Evolutionary conservation across 1,284 basidiomycete species (phyloP).

Genomic region (Hortiboletus rubellus): DNA sequence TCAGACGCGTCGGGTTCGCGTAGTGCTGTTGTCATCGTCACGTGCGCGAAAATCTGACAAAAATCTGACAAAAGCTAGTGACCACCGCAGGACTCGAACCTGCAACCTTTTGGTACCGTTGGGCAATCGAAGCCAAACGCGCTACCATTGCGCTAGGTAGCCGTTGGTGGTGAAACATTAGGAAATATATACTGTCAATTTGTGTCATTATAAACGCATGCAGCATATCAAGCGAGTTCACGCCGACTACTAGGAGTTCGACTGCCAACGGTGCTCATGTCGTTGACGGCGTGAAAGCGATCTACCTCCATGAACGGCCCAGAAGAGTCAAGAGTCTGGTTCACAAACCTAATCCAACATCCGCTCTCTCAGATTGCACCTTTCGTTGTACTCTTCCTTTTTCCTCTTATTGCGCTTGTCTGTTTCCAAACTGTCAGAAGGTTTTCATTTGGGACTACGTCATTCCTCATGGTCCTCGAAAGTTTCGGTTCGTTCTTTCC

Average conservation of each 20-base stretch:
- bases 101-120: constrained; percentile 76
- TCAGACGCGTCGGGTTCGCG: constrained; percentile 15
- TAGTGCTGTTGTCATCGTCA: constrained; percentile 7
- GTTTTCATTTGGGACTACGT: constrained; percentile 25
- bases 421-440: constrained; percentile 36
- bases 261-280: constrained; percentile 30
- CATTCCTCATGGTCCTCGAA: constrained; percentile 57
- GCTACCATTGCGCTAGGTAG: constrained; percentile 60
- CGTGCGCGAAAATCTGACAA: constrained; percentile 4
- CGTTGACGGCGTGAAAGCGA: constrained; percentile 30
- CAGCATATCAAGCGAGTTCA: constrained; percentile 77
- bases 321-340: constrained; percentile 34
- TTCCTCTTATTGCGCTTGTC: constrained; percentile 52
- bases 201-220: constrained; percentile 41
- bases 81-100: constrained; percentile 87
- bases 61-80: constrained; percentile 7
- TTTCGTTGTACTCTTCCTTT: constrained; percentile 50
- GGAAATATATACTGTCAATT: background rate
- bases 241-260: constrained; percentile 16
- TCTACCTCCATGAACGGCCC: constrained; percentile 33
- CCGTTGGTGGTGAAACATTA: background rate
- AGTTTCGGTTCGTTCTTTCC: constrained; percentile 50
- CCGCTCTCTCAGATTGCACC: constrained; percentile 53
- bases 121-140: constrained; percentile 83
- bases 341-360: constrained; percentile 25